Percentiles rank a stretch among this genome's conserved stretches.
phyloP scores from a whole-genome alignment of 2,329 filamentous ascomycete genomes.

The Sporothrix pallida region DNA sequence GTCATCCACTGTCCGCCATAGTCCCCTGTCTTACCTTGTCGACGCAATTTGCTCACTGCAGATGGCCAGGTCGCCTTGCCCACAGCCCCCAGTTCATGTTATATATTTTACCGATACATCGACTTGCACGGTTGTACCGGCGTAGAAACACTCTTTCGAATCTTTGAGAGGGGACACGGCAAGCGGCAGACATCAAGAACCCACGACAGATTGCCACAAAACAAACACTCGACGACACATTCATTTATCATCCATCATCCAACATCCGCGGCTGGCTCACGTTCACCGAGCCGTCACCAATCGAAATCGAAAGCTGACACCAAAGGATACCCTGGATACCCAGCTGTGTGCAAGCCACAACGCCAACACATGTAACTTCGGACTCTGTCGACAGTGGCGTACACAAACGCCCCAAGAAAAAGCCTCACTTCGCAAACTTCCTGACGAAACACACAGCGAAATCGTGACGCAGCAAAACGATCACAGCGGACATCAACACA shows the following conservation, averaged over 20 bases:
- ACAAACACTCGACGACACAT: constrained; percentile 2
- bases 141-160: background rate
- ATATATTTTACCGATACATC: constrained; percentile 21
- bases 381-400: background rate
- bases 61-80: background rate
- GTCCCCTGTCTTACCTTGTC: background rate
- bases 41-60: constrained; percentile 17
- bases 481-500: too few species aligned
- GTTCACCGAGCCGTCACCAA: background rate
- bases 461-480: background rate
- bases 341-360: constrained; percentile 16
- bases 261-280: background rate
- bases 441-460: background rate
- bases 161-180: background rate
- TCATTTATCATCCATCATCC: constrained; percentile 7
- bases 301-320: background rate
- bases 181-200: constrained; percentile 14
- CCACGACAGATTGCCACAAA: background rate
- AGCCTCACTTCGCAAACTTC: background rate
- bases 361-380: constrained; percentile 15
- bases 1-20: background rate
- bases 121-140: constrained; percentile 22
- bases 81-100: background rate
- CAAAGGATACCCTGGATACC: background rate
- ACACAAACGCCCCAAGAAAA: constrained; percentile 7